These are phyloP conservation scores for Aspergillus fumigatiaffinis DNA, from an alignment of 2,329 filamentous ascomycete genomes.

Conservation along the genomic window DNA sequence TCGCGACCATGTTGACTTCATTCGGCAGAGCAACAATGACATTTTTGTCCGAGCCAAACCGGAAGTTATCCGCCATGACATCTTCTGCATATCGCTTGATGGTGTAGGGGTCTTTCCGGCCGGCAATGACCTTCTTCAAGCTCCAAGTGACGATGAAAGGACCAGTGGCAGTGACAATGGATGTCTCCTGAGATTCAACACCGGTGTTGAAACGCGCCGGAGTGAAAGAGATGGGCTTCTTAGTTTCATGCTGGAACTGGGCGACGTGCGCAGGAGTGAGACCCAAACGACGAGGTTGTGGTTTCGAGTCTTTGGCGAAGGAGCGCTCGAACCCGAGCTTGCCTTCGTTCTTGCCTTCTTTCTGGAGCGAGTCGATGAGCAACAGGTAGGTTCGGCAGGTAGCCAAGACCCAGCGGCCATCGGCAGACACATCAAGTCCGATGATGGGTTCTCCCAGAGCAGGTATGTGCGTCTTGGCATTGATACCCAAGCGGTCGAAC, in stretches of 20 bases:
- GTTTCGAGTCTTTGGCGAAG: conserved; percentile 89
- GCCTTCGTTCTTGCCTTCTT: conserved; percentile 90
- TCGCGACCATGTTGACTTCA: conserved; percentile 96
- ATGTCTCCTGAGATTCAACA: conserved; percentile 75
- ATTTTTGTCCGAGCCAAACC: conserved; percentile 94
- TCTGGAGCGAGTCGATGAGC: conserved; percentile 86
- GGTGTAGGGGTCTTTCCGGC: conserved; percentile 81
- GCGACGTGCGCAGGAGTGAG: conserved; percentile 89
- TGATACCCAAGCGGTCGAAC: conserved; percentile 93
- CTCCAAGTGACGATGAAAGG: conserved; percentile 98
- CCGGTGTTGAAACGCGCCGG: conserved; percentile 92
- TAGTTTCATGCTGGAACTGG: conserved; percentile 96
- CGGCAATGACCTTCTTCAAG: conserved; percentile 79
- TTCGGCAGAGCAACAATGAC: conserved; percentile 96
- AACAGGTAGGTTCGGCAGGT: conserved; percentile 94
- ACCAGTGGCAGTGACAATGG: conserved; percentile 93
- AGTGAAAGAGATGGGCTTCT: conserved; percentile 80
- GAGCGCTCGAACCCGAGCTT: conserved; percentile 96
- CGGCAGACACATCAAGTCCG: conserved; percentile 89
- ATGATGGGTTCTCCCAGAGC: conserved; percentile 93
- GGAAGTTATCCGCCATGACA: conserved; percentile 98
- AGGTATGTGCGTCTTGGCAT: conserved; percentile 94
- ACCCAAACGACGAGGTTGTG: conserved; percentile 83
- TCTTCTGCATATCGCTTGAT: conserved; percentile 96
- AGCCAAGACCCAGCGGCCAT: conserved; percentile 91